Conservation (phyloP, 306 rosid species). For the Crotalaria pallida region DNA sequence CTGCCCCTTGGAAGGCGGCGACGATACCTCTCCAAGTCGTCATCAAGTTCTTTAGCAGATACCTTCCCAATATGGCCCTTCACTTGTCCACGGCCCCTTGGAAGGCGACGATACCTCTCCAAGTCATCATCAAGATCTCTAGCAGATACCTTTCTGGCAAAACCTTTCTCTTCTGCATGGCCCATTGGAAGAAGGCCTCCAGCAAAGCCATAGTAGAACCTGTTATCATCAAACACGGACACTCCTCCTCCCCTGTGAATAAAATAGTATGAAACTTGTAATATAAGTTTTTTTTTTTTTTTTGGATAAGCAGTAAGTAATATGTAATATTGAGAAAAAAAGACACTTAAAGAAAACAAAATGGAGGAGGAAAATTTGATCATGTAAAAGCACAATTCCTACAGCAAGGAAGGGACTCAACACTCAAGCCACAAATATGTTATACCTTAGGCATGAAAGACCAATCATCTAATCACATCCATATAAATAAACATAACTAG, state of each 20-base stretch:
- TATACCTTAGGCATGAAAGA: background rate
- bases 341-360: background rate
- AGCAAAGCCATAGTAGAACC: constrained; percentile 2
- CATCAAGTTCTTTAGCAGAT: constrained; percentile 33
- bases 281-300: too few relatives aligned
- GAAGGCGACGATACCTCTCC: constrained; percentile 30
- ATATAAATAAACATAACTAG: background rate
- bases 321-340: background rate
- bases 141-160: constrained; percentile 14
- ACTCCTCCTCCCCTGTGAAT: constrained; percentile 24
- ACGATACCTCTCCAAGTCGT: constrained; percentile 32
- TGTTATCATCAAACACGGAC: constrained; percentile 15
- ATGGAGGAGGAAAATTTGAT: background rate
- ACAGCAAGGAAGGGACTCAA: background rate
- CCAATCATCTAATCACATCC: background rate
- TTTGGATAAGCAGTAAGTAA: too few relatives aligned
- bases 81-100: constrained; percentile 18
- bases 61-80: constrained; percentile 1
- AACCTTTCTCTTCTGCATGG: constrained; percentile 4
- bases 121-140: constrained; percentile 37
- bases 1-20: constrained; percentile 5
- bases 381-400: background rate
- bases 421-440: background rate
- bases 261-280: background rate
- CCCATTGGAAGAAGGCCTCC: constrained; percentile 13